Conservation (phyloP, 306 rosid species). For the Vigna nakashimae region DNA sequence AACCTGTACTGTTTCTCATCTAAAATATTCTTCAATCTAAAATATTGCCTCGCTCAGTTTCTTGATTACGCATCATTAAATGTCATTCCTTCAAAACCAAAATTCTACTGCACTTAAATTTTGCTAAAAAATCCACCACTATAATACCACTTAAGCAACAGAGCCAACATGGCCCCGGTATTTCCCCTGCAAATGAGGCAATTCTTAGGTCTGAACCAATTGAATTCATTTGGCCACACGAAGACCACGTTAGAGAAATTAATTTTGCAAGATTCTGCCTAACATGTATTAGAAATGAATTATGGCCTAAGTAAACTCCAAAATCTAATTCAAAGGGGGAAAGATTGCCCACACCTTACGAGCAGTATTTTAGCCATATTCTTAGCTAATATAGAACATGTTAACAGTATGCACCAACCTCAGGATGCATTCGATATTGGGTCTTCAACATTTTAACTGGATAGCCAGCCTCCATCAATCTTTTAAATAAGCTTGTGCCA, state of each 20-base stretch:
- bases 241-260: slow-evolving; percentile 27
- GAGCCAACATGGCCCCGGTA: not conserved
- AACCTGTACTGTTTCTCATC: not conserved
- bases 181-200: not conserved
- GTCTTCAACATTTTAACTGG: slow-evolving; percentile 96
- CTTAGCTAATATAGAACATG: not conserved
- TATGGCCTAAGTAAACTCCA: not conserved
- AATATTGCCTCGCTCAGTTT: not conserved
- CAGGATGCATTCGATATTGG: slow-evolving; percentile 99
- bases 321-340: not conserved
- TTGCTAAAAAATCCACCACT: slow-evolving; percentile 21
- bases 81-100: slow-evolving; percentile 26
- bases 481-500: slow-evolving; percentile 85
- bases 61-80: slow-evolving; percentile 3
- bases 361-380: not conserved
- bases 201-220: not conserved
- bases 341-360: not conserved
- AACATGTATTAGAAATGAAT: slow-evolving; percentile 14
- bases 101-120: not conserved
- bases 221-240: slow-evolving; percentile 26
- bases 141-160: slow-evolving; percentile 1
- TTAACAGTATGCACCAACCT: slow-evolving; percentile 63
- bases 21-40: slow-evolving; percentile 7
- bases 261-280: slow-evolving; percentile 18
- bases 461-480: slow-evolving; percentile 86